Base-by-base conservation (phyloP, 495 filamentous ascomycete genomes). In the Tuber microsphaerosporum region DNA sequence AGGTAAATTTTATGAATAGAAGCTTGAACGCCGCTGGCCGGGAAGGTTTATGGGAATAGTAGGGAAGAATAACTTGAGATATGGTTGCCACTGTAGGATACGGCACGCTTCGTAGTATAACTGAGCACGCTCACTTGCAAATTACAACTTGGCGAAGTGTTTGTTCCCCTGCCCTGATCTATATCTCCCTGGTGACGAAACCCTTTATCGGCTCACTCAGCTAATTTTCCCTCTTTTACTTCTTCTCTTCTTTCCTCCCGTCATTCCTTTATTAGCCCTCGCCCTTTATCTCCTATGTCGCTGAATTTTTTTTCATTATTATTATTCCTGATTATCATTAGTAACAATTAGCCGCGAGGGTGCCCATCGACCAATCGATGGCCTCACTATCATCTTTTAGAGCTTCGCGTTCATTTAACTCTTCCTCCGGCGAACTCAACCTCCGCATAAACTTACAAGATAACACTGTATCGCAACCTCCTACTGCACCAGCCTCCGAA, bases 371-470 rank as follows among this genome's bases (percentile, higher is more conserved):
- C 71, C 42, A 73, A 72, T 45, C 76, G 71, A 79, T 82, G 80
- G 71, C 76, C 48, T 72, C 80, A 9, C 76, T 79, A 22, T 45
- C 71, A 19, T 71, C 51, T 14, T 76, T 71, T 61, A 44, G 70
- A 22, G 16, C 78, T 80, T 65, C 61, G 46, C 37, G 70, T 75
- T 48, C 39, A 42, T 26, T 37, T 42, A 41, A 70, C 20, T 65
- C 48, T 68, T 41, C 71, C 74, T n/a, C n/a, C 77, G 31, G 31
- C 56, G 7, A 14, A 34, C 70, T 56, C 77, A 69, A 75, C 72
- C 77, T 75, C 34, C 72, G 79, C 3, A 83, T 83, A 48, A 75
- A 46, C 39, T 75, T 83, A 41, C 68, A 80, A 42, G 81, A 83
- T 41, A 83, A 83, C 71, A 83, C 81, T 17, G 42, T 70, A 39